Evolutionary conservation across 805 yeast species (phyloP).

Genomic region (Kluyveromyces dobzhanskii): DNA sequence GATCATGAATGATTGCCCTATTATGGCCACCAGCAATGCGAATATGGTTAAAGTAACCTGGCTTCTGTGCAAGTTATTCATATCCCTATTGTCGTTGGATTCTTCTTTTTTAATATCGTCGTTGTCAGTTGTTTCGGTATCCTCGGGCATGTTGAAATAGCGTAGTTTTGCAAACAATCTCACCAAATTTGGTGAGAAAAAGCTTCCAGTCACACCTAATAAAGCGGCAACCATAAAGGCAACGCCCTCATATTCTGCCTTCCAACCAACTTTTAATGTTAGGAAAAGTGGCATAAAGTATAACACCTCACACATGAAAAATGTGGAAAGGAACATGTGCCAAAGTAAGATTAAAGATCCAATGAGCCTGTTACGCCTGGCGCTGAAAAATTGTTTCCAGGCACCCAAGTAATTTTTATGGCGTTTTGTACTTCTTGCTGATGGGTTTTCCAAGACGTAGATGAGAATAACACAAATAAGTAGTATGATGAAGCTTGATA

Average conservation of each 20-base stretch:
- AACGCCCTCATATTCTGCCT: conserved; percentile 5
- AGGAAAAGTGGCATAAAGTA: conserved; percentile 7
- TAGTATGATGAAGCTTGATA: conserved; percentile 5
- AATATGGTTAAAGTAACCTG: conserved; percentile 5
- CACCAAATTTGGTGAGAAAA: conserved; percentile 6
- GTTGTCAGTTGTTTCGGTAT: conserved; percentile 2
- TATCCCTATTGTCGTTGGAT: neutral
- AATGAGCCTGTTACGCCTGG: conserved; percentile 1
- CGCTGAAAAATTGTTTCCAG: conserved; percentile 3
- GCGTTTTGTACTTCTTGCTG: neutral
- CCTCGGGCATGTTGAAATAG: neutral
- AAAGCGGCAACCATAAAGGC: conserved; percentile 7
- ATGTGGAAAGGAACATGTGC: conserved; percentile 6
- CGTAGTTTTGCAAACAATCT: neutral
- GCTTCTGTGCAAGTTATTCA: conserved; percentile 1
- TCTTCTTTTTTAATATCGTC: conserved; percentile 1
- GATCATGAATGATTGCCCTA: conserved; percentile 7
- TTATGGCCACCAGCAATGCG: conserved; percentile 4
- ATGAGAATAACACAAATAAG: conserved; percentile 1
- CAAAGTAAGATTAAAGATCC: conserved; percentile 4
- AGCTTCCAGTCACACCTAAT: conserved; percentile 7
- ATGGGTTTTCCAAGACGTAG: conserved; percentile 4
- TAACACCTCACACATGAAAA: conserved; percentile 7
- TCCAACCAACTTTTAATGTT: conserved; percentile 4
- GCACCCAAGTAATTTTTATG: neutral